These are phyloP conservation scores for thale cress (Arabidopsis thaliana) DNA, from an alignment of 345 rosid genomes.

Conservation along the genomic window TAIR10.1 NC_003070.9:3789501-3790000, in stretches of 20 bases:
- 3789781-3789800: conserved; percentile 18
- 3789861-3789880: conserved; percentile 18
- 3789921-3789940: conserved; percentile 30
- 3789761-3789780: conserved; percentile 20
- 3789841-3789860: conserved; percentile 19
- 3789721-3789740: conserved; percentile 30
- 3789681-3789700: conserved; percentile 35
- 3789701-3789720: conserved; percentile 10
- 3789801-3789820: conserved; percentile 32
- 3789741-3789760: conserved; percentile 30
- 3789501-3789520: conserved; percentile 17
- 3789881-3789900: conserved; percentile 35
- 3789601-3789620: conserved; percentile 19
- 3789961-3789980: conserved; percentile 28
- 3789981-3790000: conserved; percentile 45
- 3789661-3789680: conserved; percentile 27
- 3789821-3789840: conserved; percentile 37
- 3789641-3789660: conserved; percentile 20
- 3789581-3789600: conserved; percentile 6
- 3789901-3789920: conserved; percentile 32
- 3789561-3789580: conserved; percentile 11
- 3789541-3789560: conserved; percentile 16
- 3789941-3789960: conserved; percentile 39
- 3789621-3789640: conserved; percentile 16
- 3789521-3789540: conserved; percentile 24